phyloP scores from a whole-genome alignment of 805 yeast species.

The Candida khao-thaluensis region DNA sequence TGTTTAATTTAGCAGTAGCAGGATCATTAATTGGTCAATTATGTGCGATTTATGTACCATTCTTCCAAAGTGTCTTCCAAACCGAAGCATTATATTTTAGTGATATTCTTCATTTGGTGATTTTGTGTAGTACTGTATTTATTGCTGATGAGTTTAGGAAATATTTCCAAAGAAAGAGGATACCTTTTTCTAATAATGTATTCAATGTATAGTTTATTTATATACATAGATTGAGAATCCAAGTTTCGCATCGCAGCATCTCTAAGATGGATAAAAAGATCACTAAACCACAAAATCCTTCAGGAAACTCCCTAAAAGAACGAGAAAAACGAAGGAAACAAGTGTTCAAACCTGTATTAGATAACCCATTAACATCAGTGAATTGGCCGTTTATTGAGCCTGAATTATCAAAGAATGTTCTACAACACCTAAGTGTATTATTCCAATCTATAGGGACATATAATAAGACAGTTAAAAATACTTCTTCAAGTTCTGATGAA shows the following conservation, averaged over 20 bases:
- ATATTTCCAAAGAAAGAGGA: conserved; percentile 24
- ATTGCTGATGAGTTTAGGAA: conserved; percentile 83
- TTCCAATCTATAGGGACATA: conserved; percentile 33
- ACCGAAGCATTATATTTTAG: conserved; percentile 80
- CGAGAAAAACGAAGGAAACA: conserved; percentile 51
- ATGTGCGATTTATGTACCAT: conserved; percentile 90
- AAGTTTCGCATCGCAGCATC: no score
- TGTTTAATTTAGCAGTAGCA: conserved; percentile 92
- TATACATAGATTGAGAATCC: no score
- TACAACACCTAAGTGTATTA: conserved; percentile 34
- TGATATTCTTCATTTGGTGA: conserved; percentile 64
- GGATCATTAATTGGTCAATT: conserved; percentile 87
- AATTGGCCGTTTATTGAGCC: conserved; percentile 45
- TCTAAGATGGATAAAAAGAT: conserved; percentile 4
- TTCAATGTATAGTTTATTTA: conserved; percentile 3
- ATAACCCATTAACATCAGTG: conserved; percentile 58
- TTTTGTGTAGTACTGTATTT: conserved; percentile 76
- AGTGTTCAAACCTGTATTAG: conserved; percentile 63
- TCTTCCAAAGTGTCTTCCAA: conserved; percentile 89
- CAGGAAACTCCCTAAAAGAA: conserved; percentile 42
- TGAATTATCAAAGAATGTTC: conserved; percentile 33
- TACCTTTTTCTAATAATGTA: conserved; percentile 12
- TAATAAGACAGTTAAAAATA: conserved; percentile 18
- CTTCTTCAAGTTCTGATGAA: conserved; percentile 4
- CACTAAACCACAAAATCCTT: conserved; percentile 11